Evolutionary conservation across 805 yeast species (phyloP).

Genomic region (Kodamaea neixiangensis): DNA sequence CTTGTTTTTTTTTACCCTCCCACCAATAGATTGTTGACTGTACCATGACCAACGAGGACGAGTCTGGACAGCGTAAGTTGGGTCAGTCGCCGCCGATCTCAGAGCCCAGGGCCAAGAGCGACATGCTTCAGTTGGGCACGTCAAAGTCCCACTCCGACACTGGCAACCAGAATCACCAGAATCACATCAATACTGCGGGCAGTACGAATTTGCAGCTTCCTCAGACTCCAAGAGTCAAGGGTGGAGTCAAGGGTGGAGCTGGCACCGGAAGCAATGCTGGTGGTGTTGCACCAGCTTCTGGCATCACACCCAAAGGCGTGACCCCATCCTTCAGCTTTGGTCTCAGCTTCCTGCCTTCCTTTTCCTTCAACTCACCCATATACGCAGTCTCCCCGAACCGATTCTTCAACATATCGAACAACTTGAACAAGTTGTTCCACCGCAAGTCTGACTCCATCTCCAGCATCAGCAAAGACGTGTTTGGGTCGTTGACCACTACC

Average conservation of each 20-base stretch:
- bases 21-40: neutral
- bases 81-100: neutral
- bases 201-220: conserved; percentile 7
- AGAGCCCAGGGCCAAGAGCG: neutral
- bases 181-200: conserved; percentile 7
- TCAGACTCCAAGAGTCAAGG: conserved; percentile 10
- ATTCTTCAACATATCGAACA: conserved; percentile 26
- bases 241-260: neutral
- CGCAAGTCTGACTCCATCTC: conserved; percentile 8
- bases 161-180: neutral
- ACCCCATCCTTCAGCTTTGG: conserved; percentile 42
- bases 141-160: neutral
- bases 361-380: conserved; percentile 40
- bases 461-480: conserved; percentile 16
- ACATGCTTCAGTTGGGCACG: neutral
- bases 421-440: conserved; percentile 17
- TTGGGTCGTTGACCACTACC: conserved; percentile 19
- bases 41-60: conserved; percentile 1
- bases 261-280: neutral
- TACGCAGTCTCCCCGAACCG: conserved; percentile 37
- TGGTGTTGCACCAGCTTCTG: neutral
- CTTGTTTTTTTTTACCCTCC: neutral
- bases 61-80: neutral
- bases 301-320: conserved; percentile 13
- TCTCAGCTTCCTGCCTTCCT: conserved; percentile 45